Conservation (phyloP, 2,329 filamentous ascomycete genomes). For the Colletotrichum tofieldiae region DNA sequence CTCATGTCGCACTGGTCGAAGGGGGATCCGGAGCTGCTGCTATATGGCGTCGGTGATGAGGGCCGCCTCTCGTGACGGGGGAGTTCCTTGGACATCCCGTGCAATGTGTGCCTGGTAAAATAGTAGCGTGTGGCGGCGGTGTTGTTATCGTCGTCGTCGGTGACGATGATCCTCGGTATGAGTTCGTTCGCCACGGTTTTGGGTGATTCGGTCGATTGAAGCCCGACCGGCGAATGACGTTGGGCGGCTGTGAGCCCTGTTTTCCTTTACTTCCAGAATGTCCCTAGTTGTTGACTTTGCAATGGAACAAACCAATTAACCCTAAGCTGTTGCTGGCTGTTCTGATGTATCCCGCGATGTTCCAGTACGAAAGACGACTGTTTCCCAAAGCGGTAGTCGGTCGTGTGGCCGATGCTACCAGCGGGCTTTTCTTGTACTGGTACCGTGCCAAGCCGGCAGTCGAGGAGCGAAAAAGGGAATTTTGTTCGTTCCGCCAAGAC, state of each 20-base stretch:
- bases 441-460: constrained; percentile 40
- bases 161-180: constrained; percentile 1
- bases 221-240: neutral
- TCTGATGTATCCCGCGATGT: neutral
- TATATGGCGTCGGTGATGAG: constrained; percentile 13
- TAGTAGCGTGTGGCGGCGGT: no score
- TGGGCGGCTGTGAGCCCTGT: neutral
- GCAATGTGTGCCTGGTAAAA: neutral
- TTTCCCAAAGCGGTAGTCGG: constrained; percentile 29
- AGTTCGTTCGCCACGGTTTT: neutral
- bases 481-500: constrained; percentile 17
- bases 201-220: neutral
- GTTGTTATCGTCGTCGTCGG: neutral
- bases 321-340: neutral
- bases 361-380: neutral
- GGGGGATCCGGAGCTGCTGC: constrained; percentile 5
- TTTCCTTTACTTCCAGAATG: neutral
- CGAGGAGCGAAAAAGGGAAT: constrained; percentile 4
- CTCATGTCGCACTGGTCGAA: constrained; percentile 38
- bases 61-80: constrained; percentile 35
- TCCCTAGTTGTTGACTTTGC: neutral
- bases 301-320: neutral
- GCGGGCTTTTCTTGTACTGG: neutral
- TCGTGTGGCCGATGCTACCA: constrained; percentile 27
- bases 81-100: constrained; percentile 33